Percentiles rank a stretch among this genome's conserved stretches.
phyloP scores from a whole-genome alignment of 441 rosid genomes.

The Dalechampia spathulata region DNA sequence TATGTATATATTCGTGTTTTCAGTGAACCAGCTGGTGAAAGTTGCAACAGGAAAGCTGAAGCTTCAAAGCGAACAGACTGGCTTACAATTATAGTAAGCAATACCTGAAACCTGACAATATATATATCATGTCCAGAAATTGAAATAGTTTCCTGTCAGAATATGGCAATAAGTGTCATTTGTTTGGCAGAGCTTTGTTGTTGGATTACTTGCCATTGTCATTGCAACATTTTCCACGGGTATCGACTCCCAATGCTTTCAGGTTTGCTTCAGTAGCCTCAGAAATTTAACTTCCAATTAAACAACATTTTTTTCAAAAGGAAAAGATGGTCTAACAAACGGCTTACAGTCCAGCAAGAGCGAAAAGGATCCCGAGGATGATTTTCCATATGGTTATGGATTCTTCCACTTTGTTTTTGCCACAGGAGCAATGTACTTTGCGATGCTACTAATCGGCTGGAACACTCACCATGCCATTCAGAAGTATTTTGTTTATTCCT shows the following conservation, averaged over 20 bases:
- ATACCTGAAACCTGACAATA: no score
- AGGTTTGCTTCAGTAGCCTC: constrained; percentile 43
- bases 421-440: constrained; percentile 96
- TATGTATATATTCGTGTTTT: constrained; percentile 17
- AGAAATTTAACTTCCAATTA: not conserved
- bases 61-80: constrained; percentile 82
- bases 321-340: constrained; percentile 1
- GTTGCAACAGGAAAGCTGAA: constrained; percentile 78
- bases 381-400: constrained; percentile 87
- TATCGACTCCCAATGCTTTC: constrained; percentile 88
- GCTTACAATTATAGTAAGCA: constrained; percentile 86
- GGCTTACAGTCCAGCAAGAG: constrained; percentile 46
- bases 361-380: constrained; percentile 37
- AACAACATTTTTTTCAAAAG: not conserved
- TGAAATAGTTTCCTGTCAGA: no score
- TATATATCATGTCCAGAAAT: no score
- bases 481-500: no score
- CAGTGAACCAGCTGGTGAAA: constrained; percentile 95
- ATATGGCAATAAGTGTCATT: no score
- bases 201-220: constrained; percentile 81
- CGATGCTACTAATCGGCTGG: constrained; percentile 96
- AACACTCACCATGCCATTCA: constrained; percentile 74
- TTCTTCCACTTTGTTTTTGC: constrained; percentile 98
- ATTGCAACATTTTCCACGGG: constrained; percentile 95
- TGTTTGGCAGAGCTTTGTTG: constrained; percentile 67